These are phyloP conservation scores for Mortierella sp. DNA, from an alignment of 371 early-diverging fungal species.

Conservation along the genomic window DNA sequence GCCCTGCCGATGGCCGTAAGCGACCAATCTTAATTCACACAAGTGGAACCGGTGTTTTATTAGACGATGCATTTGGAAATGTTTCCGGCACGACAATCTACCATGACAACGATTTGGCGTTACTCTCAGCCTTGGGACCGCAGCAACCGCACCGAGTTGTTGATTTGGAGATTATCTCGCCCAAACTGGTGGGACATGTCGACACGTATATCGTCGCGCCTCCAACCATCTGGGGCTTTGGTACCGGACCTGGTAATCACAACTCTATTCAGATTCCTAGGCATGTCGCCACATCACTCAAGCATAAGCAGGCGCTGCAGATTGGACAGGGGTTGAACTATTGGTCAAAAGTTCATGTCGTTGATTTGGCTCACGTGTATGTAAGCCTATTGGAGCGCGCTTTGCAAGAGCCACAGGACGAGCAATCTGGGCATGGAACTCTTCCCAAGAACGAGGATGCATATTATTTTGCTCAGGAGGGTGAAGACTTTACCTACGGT, in stretches of 20 bases:
- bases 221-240: slow-evolving; percentile 50
- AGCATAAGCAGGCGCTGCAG: slow-evolving; percentile 32
- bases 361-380: slow-evolving; percentile 52
- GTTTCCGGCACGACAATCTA: slow-evolving; percentile 36
- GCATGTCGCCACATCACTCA: slow-evolving; percentile 27
- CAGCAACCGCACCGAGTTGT: slow-evolving; percentile 53
- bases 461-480: slow-evolving; percentile 57
- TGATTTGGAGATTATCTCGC: slow-evolving; percentile 42
- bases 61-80: slow-evolving; percentile 37
- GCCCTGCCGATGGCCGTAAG: slow-evolving; percentile 17
- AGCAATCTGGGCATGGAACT: background rate
- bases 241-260: slow-evolving; percentile 46
- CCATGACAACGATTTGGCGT: slow-evolving; percentile 46
- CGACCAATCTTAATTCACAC: slow-evolving; percentile 57
- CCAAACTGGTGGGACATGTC: slow-evolving; percentile 20
- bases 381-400: slow-evolving; percentile 40
- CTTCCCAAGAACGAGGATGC: slow-evolving; percentile 55
- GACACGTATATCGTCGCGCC: slow-evolving; percentile 58
- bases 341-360: slow-evolving; percentile 58
- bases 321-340: slow-evolving; percentile 51
- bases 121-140: slow-evolving; percentile 31
- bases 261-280: slow-evolving; percentile 54
- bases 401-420: slow-evolving; percentile 44
- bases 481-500: slow-evolving; percentile 48
- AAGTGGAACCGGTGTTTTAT: slow-evolving; percentile 49